Evolutionary conservation across 1,284 basidiomycete species (phyloP), one percentile per base, ranked within the genome.

Genomic region (Boletus sp.): DNA sequence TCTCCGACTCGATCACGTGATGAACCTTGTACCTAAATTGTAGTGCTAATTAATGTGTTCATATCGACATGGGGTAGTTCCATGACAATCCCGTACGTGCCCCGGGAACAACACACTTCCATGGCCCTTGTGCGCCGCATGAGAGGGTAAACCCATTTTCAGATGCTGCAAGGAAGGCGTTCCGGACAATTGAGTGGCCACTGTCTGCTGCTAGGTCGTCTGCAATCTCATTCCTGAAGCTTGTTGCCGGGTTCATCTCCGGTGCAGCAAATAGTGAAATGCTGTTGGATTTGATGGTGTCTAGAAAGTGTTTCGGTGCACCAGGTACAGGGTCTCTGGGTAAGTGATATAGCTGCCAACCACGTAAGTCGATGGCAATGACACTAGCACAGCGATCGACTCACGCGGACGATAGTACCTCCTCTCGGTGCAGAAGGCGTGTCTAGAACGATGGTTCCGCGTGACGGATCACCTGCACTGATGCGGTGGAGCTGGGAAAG

Each of bases 381-480:
- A 12, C 8, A 9, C 25, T 8, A 12, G 16, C 6, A 25, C 32
- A 33, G 4, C 2, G 27, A 47, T 23, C 19, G 32, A 47, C 72
- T 50, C 54, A 86, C 88, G 69, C 83, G 80, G n/a, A 90, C 79
- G 2, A 61, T 59, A 13, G 80, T 70, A 4, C 85, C 86, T 2
- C 69, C 63, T 1, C 61, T 57, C 0, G 88, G 80, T 3, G 87
- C 80, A 22, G 72, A 72, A 30, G 79, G 73, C 14, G 79, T 75
- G 29, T 87, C 83, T 1, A 94, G 70, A 0, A 87, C 80, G 14
- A 94, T 71, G 0, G 81, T 79, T 0, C 91, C 91, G 8, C 87
- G 75, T 19, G 80, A 81, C 0, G 88, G 90, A 64, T 91, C 90
- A 1, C 91, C 91, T 0, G 87, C 84, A 13, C 78, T 79, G 53